Percentiles rank a stretch among this genome's conserved stretches.
These are phyloP conservation scores for Exobasidium rhododendri DNA, from an alignment of 1,284 basidiomycete genomes.

Conservation along the genomic window DNA sequence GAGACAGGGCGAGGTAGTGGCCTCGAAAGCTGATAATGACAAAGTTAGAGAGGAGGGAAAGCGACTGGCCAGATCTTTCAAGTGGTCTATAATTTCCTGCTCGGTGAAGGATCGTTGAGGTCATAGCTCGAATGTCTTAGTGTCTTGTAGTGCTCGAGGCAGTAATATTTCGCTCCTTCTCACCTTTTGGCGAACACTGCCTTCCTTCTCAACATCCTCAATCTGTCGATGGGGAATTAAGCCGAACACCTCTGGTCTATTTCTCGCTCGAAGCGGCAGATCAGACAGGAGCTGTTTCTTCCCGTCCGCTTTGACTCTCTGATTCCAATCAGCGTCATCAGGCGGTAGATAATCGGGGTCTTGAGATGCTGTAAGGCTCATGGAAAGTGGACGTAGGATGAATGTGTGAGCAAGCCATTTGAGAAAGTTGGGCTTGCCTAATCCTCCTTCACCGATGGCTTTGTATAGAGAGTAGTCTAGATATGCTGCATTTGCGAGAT, in stretches of 20 bases:
- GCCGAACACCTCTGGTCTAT: slow-evolving; percentile 14
- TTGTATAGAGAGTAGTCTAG: slow-evolving; percentile 14
- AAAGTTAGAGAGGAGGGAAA: not conserved
- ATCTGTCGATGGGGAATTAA: slow-evolving; percentile 16
- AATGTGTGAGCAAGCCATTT: slow-evolving; percentile 16
- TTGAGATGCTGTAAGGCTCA: not conserved
- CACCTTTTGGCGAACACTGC: not conserved
- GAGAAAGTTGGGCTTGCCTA: not conserved
- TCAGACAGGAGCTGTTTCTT: not conserved
- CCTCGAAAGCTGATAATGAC: slow-evolving; percentile 9
- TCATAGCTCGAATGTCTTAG: not conserved
- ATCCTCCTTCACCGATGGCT: slow-evolving; percentile 15
- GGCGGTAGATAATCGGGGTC: slow-evolving; percentile 11
- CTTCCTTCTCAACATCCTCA: slow-evolving; percentile 4
- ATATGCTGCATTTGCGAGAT: slow-evolving; percentile 9
- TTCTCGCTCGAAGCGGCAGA: not conserved
- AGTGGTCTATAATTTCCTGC: slow-evolving; percentile 2
- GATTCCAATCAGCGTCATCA: slow-evolving; percentile 10
- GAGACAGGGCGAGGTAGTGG: slow-evolving; percentile 2
- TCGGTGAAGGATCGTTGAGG: not conserved
- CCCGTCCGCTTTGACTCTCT: not conserved
- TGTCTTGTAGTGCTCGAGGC: not conserved
- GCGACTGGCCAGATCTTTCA: slow-evolving; percentile 5
- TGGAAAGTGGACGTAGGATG: slow-evolving; percentile 12
- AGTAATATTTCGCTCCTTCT: no score